A percentile compares a stretch with the other conserved stretches of the same genome.
Conservation (phyloP, 1,139 yeast genomes). For the Diutina catenulata region DNA sequence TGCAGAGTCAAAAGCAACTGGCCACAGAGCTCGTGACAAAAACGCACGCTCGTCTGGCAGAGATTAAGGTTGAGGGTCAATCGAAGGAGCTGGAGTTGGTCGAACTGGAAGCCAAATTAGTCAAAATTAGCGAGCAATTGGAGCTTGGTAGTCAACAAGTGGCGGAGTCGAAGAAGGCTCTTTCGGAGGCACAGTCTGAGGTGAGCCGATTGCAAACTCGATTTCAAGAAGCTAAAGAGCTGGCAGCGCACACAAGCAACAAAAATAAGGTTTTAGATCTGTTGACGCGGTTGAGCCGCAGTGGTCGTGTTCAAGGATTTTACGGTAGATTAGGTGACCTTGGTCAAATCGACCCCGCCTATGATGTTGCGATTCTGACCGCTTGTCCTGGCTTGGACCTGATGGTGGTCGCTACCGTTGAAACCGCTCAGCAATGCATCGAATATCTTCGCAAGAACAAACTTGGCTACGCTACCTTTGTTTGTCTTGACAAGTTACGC, state of each 20-base stretch:
- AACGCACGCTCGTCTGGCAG: slow-evolving; percentile 34
- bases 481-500: slow-evolving; percentile 65
- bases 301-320: slow-evolving; percentile 81
- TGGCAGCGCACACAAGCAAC: slow-evolving; percentile 47
- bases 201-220: slow-evolving; percentile 47
- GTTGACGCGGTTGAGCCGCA: slow-evolving; percentile 53
- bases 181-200: slow-evolving; percentile 41
- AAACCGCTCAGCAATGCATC: slow-evolving; percentile 85
- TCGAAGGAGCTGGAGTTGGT: slow-evolving; percentile 35
- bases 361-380: slow-evolving; percentile 89
- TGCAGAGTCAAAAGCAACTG: slow-evolving; percentile 35
- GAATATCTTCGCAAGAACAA: slow-evolving; percentile 75
- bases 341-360: slow-evolving; percentile 77
- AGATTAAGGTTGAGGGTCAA: slow-evolving; percentile 41
- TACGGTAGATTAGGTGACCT: slow-evolving; percentile 86
- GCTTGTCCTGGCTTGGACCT: slow-evolving; percentile 90
- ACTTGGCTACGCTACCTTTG: slow-evolving; percentile 83
- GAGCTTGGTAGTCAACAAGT: slow-evolving; percentile 49
- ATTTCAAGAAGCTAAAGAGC: slow-evolving; percentile 51
- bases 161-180: slow-evolving; percentile 30
- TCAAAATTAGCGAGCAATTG: slow-evolving; percentile 41
- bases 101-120: slow-evolving; percentile 32
- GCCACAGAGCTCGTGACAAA: slow-evolving; percentile 34
- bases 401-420: slow-evolving; percentile 89
- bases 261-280: slow-evolving; percentile 67